Percentiles rank a stretch among this genome's conserved stretches.
Evolutionary conservation across 495 filamentous ascomycete genomes (phyloP).

Genomic region (Articulospora tetracladia): DNA sequence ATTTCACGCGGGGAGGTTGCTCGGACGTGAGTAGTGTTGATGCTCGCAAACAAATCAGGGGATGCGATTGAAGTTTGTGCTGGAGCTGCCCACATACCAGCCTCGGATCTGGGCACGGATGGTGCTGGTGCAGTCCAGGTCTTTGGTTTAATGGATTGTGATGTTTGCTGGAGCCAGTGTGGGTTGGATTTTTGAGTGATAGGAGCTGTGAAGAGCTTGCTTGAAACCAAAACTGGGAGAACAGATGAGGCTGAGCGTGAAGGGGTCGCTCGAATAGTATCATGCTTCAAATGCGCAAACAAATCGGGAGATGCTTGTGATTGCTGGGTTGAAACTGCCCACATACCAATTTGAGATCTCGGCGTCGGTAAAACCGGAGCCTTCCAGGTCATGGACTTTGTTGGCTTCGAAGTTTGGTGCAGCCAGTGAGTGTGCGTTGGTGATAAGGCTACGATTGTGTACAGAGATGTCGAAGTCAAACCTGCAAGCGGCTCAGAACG

Average conservation of each 20-base stretch:
- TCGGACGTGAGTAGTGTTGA: not conserved
- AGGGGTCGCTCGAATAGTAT: not conserved
- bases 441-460: not conserved
- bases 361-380: not conserved
- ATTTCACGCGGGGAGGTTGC: not conserved
- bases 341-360: not conserved
- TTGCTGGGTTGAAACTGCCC: not conserved
- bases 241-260: not conserved
- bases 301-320: constrained; percentile 5
- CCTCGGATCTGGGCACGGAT: not conserved
- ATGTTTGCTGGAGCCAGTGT: constrained; percentile 13
- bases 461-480: constrained; percentile 1
- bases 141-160: not conserved
- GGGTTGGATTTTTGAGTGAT: not conserved
- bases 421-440: not conserved
- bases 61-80: not conserved
- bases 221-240: constrained; percentile 11
- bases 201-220: constrained; percentile 8
- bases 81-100: not conserved
- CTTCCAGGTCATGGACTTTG: not conserved
- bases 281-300: constrained; percentile 12
- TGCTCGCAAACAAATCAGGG: not conserved
- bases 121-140: not conserved
- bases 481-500: not conserved
- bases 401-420: not conserved